Base-by-base conservation (phyloP, 805 yeast species). In the Isabelozyma rhagii region DNA sequence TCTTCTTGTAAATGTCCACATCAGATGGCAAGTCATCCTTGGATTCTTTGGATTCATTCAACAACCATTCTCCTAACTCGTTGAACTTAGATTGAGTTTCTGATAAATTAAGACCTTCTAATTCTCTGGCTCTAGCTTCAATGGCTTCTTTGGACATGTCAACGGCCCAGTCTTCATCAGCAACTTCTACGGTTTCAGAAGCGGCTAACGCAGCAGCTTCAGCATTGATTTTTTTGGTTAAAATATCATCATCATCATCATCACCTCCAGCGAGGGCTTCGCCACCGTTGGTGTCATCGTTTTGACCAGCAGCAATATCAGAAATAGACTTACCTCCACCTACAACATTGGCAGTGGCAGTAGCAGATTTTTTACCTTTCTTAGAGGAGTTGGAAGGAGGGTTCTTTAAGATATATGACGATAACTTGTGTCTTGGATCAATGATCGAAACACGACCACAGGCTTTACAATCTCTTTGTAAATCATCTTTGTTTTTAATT, bases 141-240 rank as follows among this genome's bases (percentile, higher is more conserved):
- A 93, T 89, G 51, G 98, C 98, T 73, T 91, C 98, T 68, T 89
- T 94, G 45, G 96, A 88, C 81, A 92, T 89, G 69, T 93, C 99
- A 41, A 92, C 97, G 15, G 97, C 90, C 98, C 98, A 93, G 57
- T 89, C 96, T 58, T 89, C 97, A 65, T 91, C 97, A 55, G 85
- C 84, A 48, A 88, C 87, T 53, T 80, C 84, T 51, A 82, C 80
- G 45, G 80, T 80, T 21, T 57, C 58, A 25, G 59, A 57, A 38
- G 59, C 54, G 38, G 81, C 77, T 51, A 88, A 75, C 39, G 77
- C 81, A 10, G 90, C 85, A 17, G 94, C 96, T 67, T 88, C 96
- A 43, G 94, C 90, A 67, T 83, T 85, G 76, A 87, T 86, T 63
- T 86, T 86, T 64, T 83, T 80, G 42, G 94, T 84, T 57, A 88